A percentile compares a stretch with the other conserved stretches of the same genome.
These are phyloP conservation scores for Termitomyces sp. DNA, from an alignment of 768 basidiomycete species.

Conservation along the genomic window DNA sequence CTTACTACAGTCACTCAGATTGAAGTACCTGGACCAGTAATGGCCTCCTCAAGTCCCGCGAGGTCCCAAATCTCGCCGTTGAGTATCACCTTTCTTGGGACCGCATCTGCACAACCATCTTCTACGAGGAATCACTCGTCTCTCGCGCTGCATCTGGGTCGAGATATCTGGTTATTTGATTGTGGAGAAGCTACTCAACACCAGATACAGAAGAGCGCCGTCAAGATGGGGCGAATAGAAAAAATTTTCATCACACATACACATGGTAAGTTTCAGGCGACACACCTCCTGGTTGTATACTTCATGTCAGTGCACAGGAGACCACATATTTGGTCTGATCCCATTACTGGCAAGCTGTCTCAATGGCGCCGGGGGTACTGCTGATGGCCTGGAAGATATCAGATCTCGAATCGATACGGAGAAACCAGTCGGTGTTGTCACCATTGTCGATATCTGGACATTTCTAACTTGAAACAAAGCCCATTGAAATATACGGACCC, in stretches of 20 bases:
- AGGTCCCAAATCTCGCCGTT: slow-evolving; percentile 25
- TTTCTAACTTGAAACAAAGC: slow-evolving; percentile 29
- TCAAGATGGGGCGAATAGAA: slow-evolving; percentile 76
- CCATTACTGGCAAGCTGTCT: slow-evolving; percentile 63
- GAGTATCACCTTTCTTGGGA: slow-evolving; percentile 72
- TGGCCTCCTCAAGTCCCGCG: neutral
- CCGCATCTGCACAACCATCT: slow-evolving; percentile 77
- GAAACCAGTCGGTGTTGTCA: slow-evolving; percentile 25
- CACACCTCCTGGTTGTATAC: neutral
- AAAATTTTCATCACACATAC: slow-evolving; percentile 89
- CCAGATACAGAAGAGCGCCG: slow-evolving; percentile 60
- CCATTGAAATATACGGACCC: slow-evolving; percentile 82
- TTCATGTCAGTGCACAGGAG: slow-evolving; percentile 39
- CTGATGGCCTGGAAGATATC: slow-evolving; percentile 54
- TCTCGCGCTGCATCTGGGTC: slow-evolving; percentile 56
- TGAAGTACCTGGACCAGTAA: neutral
- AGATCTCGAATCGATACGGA: slow-evolving; percentile 33
- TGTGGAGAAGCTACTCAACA: slow-evolving; percentile 84
- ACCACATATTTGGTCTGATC: slow-evolving; percentile 74
- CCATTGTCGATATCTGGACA: neutral
- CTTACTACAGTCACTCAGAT: neutral
- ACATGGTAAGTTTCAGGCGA: slow-evolving; percentile 48
- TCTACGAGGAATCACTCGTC: slow-evolving; percentile 75
- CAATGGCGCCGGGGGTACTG: slow-evolving; percentile 69
- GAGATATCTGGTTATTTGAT: slow-evolving; percentile 80